Evolutionary conservation across 2,329 filamentous ascomycete species (phyloP).

Genomic region (Talaromyces atroroseus): DNA sequence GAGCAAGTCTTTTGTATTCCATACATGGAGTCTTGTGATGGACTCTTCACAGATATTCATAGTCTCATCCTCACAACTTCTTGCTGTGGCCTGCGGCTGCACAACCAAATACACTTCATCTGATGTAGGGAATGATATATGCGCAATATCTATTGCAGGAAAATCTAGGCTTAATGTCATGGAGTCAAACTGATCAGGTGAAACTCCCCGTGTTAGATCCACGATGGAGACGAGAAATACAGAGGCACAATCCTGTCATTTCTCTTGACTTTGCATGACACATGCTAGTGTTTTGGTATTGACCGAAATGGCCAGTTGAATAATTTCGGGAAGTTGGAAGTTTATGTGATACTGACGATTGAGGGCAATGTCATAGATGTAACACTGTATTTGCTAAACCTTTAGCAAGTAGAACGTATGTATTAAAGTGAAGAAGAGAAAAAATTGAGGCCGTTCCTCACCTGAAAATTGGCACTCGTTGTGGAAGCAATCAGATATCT

Average conservation of each 20-base stretch:
- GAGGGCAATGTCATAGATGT: constrained; percentile 6
- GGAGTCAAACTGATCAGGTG: background rate
- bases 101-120: constrained; percentile 11
- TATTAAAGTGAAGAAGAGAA: background rate
- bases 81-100: constrained; percentile 7
- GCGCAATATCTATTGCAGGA: constrained; percentile 9
- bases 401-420: background rate
- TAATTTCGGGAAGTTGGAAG: constrained; percentile 2
- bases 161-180: background rate
- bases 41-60: constrained; percentile 15
- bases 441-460: background rate
- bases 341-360: background rate
- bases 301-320: constrained; percentile 9
- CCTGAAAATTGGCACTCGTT: constrained; percentile 12
- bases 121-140: constrained; percentile 8
- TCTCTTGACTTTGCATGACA: constrained; percentile 18
- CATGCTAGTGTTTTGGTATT: constrained; percentile 17
- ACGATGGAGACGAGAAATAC: constrained; percentile 4
- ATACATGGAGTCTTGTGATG: constrained; percentile 13
- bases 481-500: constrained; percentile 13
- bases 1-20: constrained; percentile 23
- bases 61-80: constrained; percentile 9
- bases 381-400: background rate
- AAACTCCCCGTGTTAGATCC: background rate
- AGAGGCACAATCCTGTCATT: constrained; percentile 5